Percentiles rank a stretch among this genome's conserved stretches.
These are phyloP conservation scores for Cyclaneusma minus DNA, from an alignment of 2,329 filamentous ascomycete species.

Conservation along the genomic window DNA sequence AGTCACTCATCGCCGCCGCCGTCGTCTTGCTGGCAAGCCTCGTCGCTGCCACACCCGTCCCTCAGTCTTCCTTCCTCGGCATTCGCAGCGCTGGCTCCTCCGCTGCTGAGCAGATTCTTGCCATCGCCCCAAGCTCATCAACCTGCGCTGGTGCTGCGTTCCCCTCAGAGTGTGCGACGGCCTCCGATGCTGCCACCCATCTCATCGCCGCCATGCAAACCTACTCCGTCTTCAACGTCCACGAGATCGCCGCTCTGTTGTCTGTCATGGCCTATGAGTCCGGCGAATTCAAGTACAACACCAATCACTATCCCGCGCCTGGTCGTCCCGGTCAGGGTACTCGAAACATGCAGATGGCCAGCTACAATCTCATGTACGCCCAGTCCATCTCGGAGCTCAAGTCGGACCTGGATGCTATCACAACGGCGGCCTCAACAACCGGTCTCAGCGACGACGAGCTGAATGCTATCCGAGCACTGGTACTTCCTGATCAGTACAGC, in stretches of 20 bases:
- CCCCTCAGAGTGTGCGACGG: constrained; percentile 35
- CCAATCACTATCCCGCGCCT: constrained; percentile 34
- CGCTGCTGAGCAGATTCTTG: constrained; percentile 10
- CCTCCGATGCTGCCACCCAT: constrained; percentile 30
- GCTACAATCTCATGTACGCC: constrained; percentile 40
- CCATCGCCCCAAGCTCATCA: constrained; percentile 31
- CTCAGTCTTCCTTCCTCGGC: constrained; percentile 2
- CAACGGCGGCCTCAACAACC: constrained; percentile 14
- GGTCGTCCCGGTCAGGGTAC: constrained; percentile 43
- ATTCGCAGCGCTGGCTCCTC: constrained; percentile 5
- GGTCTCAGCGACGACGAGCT: constrained; percentile 20
- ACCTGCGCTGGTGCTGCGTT: constrained; percentile 27
- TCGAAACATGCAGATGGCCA: constrained; percentile 45
- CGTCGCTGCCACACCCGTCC: constrained; percentile 3
- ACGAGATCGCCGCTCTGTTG: constrained; percentile 43
- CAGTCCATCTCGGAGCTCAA: constrained; percentile 26
- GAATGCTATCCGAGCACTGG: constrained; percentile 29
- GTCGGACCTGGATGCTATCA: constrained; percentile 16
- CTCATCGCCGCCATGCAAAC: constrained; percentile 34
- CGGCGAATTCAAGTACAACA: constrained; percentile 44
- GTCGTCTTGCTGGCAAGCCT: too few species aligned
- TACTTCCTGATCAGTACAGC: constrained; percentile 31
- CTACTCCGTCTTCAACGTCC: constrained; percentile 33
- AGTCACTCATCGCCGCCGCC: too few species aligned
- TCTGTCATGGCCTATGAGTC: constrained; percentile 46